Evolutionary conservation across 2,329 filamentous ascomycete genomes (phyloP).

Genomic region (Stromatinia cepivora): DNA sequence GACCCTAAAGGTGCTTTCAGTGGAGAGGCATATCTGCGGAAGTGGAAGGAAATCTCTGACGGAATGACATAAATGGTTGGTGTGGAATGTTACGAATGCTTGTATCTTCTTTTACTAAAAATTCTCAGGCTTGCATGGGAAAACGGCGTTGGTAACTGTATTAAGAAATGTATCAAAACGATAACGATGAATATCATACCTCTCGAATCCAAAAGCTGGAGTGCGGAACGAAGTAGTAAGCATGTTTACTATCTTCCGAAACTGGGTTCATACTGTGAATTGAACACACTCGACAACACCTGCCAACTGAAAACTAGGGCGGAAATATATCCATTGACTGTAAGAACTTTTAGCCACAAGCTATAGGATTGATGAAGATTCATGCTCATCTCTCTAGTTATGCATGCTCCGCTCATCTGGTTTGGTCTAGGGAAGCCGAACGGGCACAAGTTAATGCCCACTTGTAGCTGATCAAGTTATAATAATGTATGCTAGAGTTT

Average conservation of each 20-base stretch:
- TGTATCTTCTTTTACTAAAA: constrained; percentile 1
- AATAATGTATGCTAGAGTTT: background rate
- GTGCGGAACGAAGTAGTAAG: background rate
- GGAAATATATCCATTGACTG: background rate
- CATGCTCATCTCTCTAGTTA: background rate
- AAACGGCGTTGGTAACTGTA: constrained; percentile 25
- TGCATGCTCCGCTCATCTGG: background rate
- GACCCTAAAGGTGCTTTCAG: constrained; percentile 59
- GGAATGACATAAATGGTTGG: constrained; percentile 13
- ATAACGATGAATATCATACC: constrained; percentile 23
- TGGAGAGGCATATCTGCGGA: constrained; percentile 61
- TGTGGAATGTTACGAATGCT: background rate
- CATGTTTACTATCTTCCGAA: background rate
- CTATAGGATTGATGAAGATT: background rate
- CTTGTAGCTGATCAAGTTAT: background rate
- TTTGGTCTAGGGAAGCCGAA: background rate
- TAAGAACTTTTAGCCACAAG: background rate
- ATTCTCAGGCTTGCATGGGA: constrained; percentile 20
- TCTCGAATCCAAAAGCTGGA: constrained; percentile 7
- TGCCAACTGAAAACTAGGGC: background rate
- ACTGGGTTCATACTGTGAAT: background rate
- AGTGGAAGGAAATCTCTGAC: constrained; percentile 55
- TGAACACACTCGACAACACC: background rate
- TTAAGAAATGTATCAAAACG: constrained; percentile 25
- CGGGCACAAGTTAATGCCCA: too few species aligned